Base-by-base conservation (phyloP, 371 early-diverging fungal genomes). In the Rhizopus delemar region DNA sequence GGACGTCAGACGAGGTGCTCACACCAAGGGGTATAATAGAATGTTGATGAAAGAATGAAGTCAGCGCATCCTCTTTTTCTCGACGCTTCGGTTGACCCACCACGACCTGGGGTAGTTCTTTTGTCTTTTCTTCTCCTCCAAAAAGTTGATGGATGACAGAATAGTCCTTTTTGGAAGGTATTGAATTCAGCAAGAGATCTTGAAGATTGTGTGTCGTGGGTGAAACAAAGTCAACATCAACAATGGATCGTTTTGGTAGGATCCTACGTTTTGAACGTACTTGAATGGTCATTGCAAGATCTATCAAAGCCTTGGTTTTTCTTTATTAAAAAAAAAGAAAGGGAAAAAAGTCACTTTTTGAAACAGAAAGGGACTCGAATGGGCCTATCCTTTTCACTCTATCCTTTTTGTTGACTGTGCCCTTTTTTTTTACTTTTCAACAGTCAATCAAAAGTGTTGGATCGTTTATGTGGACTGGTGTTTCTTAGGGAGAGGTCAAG, bases 181-280 rank as follows among this genome's bases (percentile, higher is more conserved):
- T 48, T 16, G 33, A 8, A 4, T 13, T 35, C 9, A 9, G 15
- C 8, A 51, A 7, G n/a, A 51, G 35, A 34, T 51, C 51, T 35
- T 51, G 35, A 5, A 35, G 5, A 8, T 15, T 16, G 5, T 13
- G 11, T 28, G 36, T 28, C 0, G 5, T 43, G 8, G 57, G 48
- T 31, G 57, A 45, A 29, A 48, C 16, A 36, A 15, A 48, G 4
- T 56, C 57, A 22, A 36, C 33, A 29, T 48, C 57, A n/a, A 56
- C 36, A 48, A 56, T 22, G 15, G 43, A 36, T n/a, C 57, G 16
- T 15, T 34, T 45, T 8, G 57, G 57, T 29, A 56, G 34, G 8
- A 46, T 31, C 48, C 57, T 56, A 13, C 57, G 33, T 36, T 56
- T 56, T 13, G 48, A 16, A 8, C 48, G 48, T 29, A 48, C 15